These are phyloP conservation scores for Penicillium sp. DNA, from an alignment of 2,329 filamentous ascomycete genomes.

Conservation along the genomic window DNA sequence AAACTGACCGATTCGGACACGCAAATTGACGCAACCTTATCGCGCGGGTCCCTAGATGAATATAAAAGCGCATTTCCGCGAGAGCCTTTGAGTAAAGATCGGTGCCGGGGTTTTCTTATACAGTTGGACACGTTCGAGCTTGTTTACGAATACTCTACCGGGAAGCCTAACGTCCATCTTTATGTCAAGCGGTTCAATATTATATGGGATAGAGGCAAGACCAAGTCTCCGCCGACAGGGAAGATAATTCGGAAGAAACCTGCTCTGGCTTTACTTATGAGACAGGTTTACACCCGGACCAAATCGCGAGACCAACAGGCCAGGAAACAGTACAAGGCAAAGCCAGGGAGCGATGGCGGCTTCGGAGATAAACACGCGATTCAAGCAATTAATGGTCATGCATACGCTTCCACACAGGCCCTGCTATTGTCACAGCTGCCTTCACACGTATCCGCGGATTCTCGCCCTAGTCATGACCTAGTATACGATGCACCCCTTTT, in stretches of 20 bases:
- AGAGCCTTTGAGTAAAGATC: slow-evolving; percentile 23
- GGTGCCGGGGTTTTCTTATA: slow-evolving; percentile 34
- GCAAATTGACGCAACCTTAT: slow-evolving; percentile 40
- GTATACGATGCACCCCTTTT: background rate
- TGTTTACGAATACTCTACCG: slow-evolving; percentile 36
- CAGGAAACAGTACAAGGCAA: background rate
- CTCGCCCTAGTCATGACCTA: background rate
- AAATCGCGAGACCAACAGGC: slow-evolving; percentile 9
- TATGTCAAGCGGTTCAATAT: slow-evolving; percentile 33
- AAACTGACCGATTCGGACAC: slow-evolving; percentile 42
- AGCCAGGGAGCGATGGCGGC: background rate
- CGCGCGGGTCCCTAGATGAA: slow-evolving; percentile 29
- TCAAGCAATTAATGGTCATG: slow-evolving; percentile 22
- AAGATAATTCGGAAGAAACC: slow-evolving; percentile 28
- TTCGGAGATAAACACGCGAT: slow-evolving; percentile 19
- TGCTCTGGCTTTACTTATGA: slow-evolving; percentile 25
- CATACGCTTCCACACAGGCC: slow-evolving; percentile 21
- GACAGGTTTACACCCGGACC: slow-evolving; percentile 17
- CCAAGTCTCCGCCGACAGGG: slow-evolving; percentile 19
- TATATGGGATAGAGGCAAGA: slow-evolving; percentile 25
- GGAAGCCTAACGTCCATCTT: slow-evolving; percentile 30
- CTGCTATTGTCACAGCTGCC: slow-evolving; percentile 30
- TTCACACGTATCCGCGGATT: slow-evolving; percentile 1
- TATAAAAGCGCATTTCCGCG: slow-evolving; percentile 27
- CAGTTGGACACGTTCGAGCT: slow-evolving; percentile 42